phyloP scores from a whole-genome alignment of 2,329 filamentous ascomycete species.

The Leptographium radiaticola region DNA sequence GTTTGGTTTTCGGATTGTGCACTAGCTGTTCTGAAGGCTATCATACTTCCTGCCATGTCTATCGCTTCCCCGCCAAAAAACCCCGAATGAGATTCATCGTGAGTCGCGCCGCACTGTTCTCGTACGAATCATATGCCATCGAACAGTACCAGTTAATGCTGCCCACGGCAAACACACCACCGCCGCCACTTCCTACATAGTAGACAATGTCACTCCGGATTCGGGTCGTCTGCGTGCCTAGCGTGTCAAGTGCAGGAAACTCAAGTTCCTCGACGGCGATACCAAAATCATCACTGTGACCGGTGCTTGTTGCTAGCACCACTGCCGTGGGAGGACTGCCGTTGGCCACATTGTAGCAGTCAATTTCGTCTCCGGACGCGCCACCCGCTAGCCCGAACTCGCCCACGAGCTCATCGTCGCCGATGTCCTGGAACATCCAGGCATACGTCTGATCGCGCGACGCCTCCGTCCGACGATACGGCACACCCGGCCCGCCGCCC shows the following conservation, averaged over 20 bases:
- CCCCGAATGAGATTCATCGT: constrained; percentile 12
- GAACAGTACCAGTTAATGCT: constrained; percentile 17
- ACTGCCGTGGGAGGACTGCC: constrained; percentile 17
- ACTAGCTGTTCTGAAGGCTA: no score
- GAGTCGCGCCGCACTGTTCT: constrained; percentile 15
- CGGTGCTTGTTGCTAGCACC: constrained; percentile 16
- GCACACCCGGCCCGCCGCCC: constrained; percentile 16
- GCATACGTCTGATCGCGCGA: constrained; percentile 2
- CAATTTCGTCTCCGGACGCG: constrained; percentile 23
- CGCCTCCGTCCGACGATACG: constrained; percentile 9
- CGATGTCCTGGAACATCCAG: constrained; percentile 9
- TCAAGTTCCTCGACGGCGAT: constrained; percentile 12
- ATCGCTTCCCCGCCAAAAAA: not conserved
- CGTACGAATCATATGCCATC: constrained; percentile 13
- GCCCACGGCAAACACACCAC: constrained; percentile 11
- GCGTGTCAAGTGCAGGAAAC: constrained; percentile 13
- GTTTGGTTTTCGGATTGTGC: no score
- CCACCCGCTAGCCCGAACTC: constrained; percentile 19
- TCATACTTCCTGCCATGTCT: no score
- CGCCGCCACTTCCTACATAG: constrained; percentile 14
- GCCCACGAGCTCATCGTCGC: constrained; percentile 9
- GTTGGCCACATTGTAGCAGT: constrained; percentile 17
- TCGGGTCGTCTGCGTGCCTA: constrained; percentile 13
- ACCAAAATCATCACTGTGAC: constrained; percentile 14
- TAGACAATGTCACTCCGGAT: constrained; percentile 15